Evolutionary conservation across 2,329 filamentous ascomycete genomes (phyloP).

Genomic region (Ceratocystis lukuohia): DNA sequence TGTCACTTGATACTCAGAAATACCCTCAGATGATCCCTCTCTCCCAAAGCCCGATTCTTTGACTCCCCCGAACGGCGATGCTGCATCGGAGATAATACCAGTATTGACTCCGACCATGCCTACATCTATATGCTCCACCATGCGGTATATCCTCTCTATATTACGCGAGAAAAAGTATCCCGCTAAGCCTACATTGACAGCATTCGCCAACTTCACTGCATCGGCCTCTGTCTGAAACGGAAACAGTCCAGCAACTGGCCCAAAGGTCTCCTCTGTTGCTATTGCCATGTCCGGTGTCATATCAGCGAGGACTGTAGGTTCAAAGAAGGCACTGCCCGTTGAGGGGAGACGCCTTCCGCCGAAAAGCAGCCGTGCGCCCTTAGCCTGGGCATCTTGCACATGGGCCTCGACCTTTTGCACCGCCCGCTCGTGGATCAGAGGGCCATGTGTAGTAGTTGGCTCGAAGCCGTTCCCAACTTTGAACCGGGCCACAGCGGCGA

Average conservation of each 20-base stretch:
- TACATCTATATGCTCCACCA: constrained; percentile 60
- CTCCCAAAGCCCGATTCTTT: constrained; percentile 72
- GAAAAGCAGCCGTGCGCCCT: constrained; percentile 61
- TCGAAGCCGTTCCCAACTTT: constrained; percentile 64
- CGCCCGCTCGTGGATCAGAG: constrained; percentile 74
- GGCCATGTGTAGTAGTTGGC: constrained; percentile 60
- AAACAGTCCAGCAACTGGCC: constrained; percentile 82
- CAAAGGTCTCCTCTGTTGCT: constrained; percentile 84
- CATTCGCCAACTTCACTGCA: constrained; percentile 72
- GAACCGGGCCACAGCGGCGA: constrained; percentile 59
- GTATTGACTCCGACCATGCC: constrained; percentile 83
- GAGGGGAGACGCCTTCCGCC: constrained; percentile 64
- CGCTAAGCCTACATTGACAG: constrained; percentile 71
- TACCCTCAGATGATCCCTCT: constrained; percentile 64
- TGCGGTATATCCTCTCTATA: constrained; percentile 43
- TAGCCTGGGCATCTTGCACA: constrained; percentile 62
- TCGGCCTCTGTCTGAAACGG: constrained; percentile 80
- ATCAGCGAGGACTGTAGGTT: constrained; percentile 75
- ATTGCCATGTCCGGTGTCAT: constrained; percentile 80
- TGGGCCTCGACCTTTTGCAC: constrained; percentile 66
- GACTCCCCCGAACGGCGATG: constrained; percentile 60
- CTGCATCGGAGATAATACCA: constrained; percentile 47
- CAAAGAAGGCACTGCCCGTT: constrained; percentile 74
- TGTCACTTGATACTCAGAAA: constrained; percentile 61
- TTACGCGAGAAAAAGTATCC: constrained; percentile 81